Percentiles rank a stretch among this genome's conserved stretches.
Conservation (phyloP, 768 basidiomycete species). For the Leucosporidium scottii region DNA sequence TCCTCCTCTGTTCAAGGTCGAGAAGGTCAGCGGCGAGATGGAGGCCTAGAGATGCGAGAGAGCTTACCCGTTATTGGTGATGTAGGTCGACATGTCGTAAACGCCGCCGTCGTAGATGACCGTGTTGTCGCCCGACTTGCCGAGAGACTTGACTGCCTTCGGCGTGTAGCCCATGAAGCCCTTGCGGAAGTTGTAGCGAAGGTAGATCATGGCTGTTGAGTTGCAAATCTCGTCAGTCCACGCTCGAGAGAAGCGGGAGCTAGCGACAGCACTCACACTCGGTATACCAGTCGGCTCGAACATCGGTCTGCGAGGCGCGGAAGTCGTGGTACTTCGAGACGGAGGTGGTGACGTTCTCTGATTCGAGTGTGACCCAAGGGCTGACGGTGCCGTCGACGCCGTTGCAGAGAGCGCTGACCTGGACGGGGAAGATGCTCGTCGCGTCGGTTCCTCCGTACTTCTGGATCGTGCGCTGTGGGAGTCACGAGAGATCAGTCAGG, state of each 20-base stretch:
- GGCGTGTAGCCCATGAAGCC: conserved; percentile 84
- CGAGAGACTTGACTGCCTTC: conserved; percentile 50
- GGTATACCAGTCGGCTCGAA: conserved; percentile 96
- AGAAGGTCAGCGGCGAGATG: background rate
- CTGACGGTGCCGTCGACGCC: conserved; percentile 72
- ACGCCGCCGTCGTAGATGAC: conserved; percentile 81
- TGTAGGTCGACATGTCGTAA: conserved; percentile 79
- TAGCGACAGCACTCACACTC: conserved; percentile 46
- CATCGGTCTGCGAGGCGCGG: conserved; percentile 76
- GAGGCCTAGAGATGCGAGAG: conserved; percentile 13
- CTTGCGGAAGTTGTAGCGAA: conserved; percentile 81
- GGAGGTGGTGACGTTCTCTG: conserved; percentile 61
- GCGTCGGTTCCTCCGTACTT: conserved; percentile 64
- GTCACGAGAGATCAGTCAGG: background rate
- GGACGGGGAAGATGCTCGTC: conserved; percentile 83
- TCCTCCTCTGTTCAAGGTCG: conserved; percentile 28
- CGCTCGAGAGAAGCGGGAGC: background rate
- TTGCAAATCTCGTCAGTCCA: background rate
- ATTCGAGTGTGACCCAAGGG: conserved; percentile 70
- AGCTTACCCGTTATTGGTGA: conserved; percentile 51
- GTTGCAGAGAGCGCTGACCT: conserved; percentile 89
- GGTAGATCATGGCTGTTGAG: conserved; percentile 56
- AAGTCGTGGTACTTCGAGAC: conserved; percentile 92
- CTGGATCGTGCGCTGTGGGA: conserved; percentile 19
- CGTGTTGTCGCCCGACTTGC: conserved; percentile 52